Base-by-base conservation (phyloP, 768 basidiomycete genomes). In the Amanita brunnescens region DNA sequence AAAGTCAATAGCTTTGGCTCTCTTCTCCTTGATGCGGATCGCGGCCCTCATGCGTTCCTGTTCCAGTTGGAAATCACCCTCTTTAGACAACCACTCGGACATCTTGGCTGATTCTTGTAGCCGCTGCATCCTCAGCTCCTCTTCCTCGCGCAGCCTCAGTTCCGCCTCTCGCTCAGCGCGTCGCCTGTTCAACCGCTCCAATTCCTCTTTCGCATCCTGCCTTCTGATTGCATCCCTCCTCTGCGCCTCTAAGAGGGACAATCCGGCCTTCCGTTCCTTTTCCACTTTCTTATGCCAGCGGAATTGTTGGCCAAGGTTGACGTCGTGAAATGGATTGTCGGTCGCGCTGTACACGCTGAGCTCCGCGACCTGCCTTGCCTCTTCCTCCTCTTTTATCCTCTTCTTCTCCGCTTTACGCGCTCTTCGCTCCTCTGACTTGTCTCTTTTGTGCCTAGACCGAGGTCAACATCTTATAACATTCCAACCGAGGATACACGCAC, bases 221-320 rank as follows among this genome's bases (percentile, higher is more conserved):
- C 85, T 75, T 51, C 94, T 70, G 21, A 90, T 64, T 1, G 83
- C 81, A 70, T 99, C 96, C 58, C 79, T 79, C 56, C 76, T 75
- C 55, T 87, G 85, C 1, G 87, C 74, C 61, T 99, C 96, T 0
- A 82, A 83, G 1, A 82, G 61, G 0, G 83, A 79, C 44, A 98
- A 61, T 1, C 96, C 96, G 54, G 81, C 70, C 69, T 95, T 97
- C 60, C 81, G 79, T 65, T 99, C 96, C 72, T 92, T 91, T 66
- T 99, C 96, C 23, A 83, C 80, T 73, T 99, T 99, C 76, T 99
- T 99, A 70, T 93, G 90, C 96, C 96, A 99, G 52, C 88, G 83
- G 67, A 99, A 99, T 64, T 94, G 91, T 63, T 97, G 91, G 18
- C 85, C 87, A 29, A 98, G 84, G 66, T 98, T 97, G 55, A 91